Base-by-base conservation (phyloP, 495 filamentous ascomycete species). In the Penicillium subrubescens region DNA sequence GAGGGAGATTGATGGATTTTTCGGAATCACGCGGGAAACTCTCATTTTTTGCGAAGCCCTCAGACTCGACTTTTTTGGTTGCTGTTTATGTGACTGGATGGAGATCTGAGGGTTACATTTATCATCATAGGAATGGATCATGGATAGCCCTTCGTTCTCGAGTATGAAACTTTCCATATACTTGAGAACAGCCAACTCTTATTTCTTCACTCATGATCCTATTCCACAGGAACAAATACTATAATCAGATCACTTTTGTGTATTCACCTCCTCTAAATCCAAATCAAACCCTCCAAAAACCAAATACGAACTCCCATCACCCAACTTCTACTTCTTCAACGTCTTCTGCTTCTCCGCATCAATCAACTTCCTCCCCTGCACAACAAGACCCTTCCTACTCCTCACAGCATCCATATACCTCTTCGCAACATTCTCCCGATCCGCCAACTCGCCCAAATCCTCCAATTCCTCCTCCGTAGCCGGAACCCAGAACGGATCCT, bases 261-360 rank as follows among this genome's bases (percentile, higher is more conserved):
- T 56, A 37, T 56, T 19, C 53, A 37, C 48, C 15, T 48, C 48
- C 29, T 52, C 48, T 51, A 46, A 19, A 19, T 19, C 15, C 41
- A 50, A 14, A 50, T 15, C 5, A 23, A 25, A 12, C 4, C 5
- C 46, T 27, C 25, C 15, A 55, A 29, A 19, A 27, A 27, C 25
- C 25, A 27, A 2, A 27, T 27, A 27, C 25, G 25, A 27, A 27
- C 25, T 4, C 1, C 25, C 25, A 27, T 27, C 25, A 27, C 25
- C 25, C 25, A 27, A 27, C 25, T 27, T 27, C 66, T 85, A 98
- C 82, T 92, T 86, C 88, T 99, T 99, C 78, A 99, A 74, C 27
- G 92, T 98, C 90, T 97, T 98, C 84, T 98, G 95, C 87, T 98
- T 98, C 87, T 97, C 92, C 25, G 94, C 95, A 86, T 93, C 89